A percentile compares a stretch with the other conserved stretches of the same genome.
Conservation (phyloP, 1,284 basidiomycete genomes). For the Apiotrichum gracile region DNA sequence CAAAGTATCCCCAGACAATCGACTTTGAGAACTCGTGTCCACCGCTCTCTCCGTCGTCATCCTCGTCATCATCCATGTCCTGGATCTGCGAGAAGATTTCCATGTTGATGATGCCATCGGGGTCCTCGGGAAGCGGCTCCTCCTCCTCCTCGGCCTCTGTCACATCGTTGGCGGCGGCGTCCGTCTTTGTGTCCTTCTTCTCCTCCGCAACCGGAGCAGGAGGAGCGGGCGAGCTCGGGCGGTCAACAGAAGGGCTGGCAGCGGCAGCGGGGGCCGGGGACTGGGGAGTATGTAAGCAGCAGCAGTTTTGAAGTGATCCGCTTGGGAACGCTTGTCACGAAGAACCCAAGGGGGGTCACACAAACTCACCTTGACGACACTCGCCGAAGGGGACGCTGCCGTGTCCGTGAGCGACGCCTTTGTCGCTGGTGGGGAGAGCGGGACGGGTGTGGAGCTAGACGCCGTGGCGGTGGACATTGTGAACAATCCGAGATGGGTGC, state of each 20-base stretch:
- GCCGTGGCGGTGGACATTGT: background rate
- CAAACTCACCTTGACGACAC: background rate
- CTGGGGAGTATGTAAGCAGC: background rate
- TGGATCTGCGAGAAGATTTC: slow-evolving; percentile 77
- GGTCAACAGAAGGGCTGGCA: background rate
- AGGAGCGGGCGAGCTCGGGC: background rate
- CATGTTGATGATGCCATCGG: slow-evolving; percentile 59
- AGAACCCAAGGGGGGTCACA: background rate
- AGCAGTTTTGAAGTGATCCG: no score
- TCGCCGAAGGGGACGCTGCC: background rate
- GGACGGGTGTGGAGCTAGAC: background rate
- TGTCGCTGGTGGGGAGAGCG: background rate
- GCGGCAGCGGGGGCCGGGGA: background rate
- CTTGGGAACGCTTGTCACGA: no score
- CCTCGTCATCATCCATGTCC: slow-evolving; percentile 72
- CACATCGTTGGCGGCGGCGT: background rate
- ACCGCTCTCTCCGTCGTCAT: slow-evolving; percentile 50
- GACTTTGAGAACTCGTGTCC: slow-evolving; percentile 65
- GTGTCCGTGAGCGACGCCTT: background rate
- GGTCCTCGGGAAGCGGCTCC: slow-evolving; percentile 17
- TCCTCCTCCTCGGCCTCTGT: background rate
- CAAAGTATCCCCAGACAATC: slow-evolving; percentile 76
- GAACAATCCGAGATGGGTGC: background rate
- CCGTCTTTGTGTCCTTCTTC: no score
- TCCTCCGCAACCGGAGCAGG: no score